Conservation (phyloP, 108 stramenopile species). For the Fragilaria crotonensis region DNA sequence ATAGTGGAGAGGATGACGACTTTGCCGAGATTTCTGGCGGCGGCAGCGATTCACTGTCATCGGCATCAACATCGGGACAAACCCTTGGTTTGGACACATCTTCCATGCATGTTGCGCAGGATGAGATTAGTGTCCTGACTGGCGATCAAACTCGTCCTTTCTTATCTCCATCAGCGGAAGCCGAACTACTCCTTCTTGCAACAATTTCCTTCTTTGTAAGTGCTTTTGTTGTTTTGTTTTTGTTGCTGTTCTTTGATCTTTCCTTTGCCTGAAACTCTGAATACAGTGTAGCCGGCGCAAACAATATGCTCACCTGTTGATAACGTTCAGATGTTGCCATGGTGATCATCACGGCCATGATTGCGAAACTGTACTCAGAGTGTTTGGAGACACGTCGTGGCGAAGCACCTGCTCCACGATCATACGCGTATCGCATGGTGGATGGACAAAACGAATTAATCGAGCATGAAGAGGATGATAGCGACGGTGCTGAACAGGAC, state of each 20-base stretch:
- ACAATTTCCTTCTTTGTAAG: conserved; percentile 80
- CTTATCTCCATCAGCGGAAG: conserved; percentile 72
- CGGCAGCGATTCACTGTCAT: background rate
- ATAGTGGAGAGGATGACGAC: background rate
- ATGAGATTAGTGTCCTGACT: background rate
- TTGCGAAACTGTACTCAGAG: conserved; percentile 82
- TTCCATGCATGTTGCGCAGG: background rate
- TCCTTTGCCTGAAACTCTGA: too few species aligned
- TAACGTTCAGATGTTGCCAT: conserved; percentile 79
- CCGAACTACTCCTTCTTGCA: conserved; percentile 75
- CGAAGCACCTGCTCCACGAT: conserved; percentile 7
- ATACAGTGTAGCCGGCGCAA: too few species aligned
- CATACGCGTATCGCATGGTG: conserved; percentile 16
- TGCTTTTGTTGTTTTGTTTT: too few species aligned
- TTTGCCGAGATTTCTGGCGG: background rate
- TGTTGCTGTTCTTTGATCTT: too few species aligned
- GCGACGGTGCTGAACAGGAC: background rate
- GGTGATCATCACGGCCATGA: conserved; percentile 78
- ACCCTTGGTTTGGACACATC: background rate
- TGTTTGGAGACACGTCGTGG: conserved; percentile 22
- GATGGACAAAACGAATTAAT: background rate
- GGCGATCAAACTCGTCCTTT: conserved; percentile 30
- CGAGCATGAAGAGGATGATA: conserved; percentile 8
- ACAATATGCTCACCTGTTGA: too few species aligned
- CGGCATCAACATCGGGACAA: background rate